These are phyloP conservation scores for Radiomyces spectabilis DNA, from an alignment of 192 early-diverging fungal genomes.

Conservation along the genomic window DNA sequence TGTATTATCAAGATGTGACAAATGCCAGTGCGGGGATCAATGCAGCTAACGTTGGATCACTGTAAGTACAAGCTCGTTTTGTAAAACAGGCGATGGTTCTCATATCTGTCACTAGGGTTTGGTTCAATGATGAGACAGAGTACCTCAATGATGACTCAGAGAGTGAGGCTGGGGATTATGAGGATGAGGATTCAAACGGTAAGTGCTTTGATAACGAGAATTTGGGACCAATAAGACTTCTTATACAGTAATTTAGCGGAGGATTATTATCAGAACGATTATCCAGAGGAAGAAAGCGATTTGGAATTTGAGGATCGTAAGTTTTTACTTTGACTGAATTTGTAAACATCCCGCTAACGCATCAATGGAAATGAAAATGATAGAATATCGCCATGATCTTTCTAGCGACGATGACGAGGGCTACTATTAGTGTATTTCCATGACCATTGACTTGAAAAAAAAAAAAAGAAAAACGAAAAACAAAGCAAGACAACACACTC, in stretches of 20 bases:
- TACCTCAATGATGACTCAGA: conserved; percentile 29
- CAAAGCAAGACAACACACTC: too few species aligned
- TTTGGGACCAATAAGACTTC: conserved; percentile 10
- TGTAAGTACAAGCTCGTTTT: conserved; percentile 27
- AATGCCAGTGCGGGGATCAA: conserved; percentile 15
- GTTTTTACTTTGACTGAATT: background rate
- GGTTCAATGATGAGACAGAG: conserved; percentile 39
- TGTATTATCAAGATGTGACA: conserved; percentile 55
- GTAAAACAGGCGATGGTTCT: background rate
- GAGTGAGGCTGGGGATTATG: conserved; percentile 27
- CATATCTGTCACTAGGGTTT: conserved; percentile 19
- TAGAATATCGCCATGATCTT: background rate
- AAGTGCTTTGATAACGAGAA: conserved; percentile 18
- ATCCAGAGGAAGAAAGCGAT: conserved; percentile 59
- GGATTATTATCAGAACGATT: conserved; percentile 74
- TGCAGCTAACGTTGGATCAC: conserved; percentile 29
- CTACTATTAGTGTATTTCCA: too few species aligned
- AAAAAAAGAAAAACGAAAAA: too few species aligned
- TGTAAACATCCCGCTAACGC: background rate
- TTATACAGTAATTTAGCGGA: conserved; percentile 39
- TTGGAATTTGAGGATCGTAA: conserved; percentile 31
- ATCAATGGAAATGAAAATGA: too few species aligned
- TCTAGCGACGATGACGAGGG: background rate
- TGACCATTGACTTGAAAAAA: too few species aligned
- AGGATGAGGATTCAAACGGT: conserved; percentile 60